Conservation (phyloP, 148 eudicot species). For the Nyssa sinensis region DNA sequence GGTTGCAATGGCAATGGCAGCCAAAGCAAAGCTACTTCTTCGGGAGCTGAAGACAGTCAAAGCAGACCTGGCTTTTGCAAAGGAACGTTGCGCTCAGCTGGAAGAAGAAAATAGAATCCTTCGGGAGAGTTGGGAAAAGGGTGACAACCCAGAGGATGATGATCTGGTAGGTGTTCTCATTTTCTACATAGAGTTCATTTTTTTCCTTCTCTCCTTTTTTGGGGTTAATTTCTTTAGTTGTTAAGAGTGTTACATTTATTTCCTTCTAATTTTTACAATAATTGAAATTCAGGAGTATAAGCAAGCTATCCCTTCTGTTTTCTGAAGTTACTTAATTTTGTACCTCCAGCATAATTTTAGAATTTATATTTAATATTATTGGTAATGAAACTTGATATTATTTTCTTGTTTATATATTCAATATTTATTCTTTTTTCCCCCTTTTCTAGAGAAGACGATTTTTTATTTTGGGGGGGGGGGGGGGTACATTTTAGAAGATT, state of each 20-base stretch:
- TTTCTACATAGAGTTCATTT: neutral
- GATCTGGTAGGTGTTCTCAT: conserved; percentile 50
- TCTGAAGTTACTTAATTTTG: neutral
- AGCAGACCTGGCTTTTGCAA: conserved; percentile 89
- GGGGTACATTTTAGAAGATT: too few species aligned
- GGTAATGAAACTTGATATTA: neutral
- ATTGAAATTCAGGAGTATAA: too few species aligned
- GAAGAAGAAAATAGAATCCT: conserved; percentile 80
- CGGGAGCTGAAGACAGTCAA: conserved; percentile 89
- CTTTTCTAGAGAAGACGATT: too few species aligned
- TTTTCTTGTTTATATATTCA: neutral
- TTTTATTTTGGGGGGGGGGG: too few species aligned
- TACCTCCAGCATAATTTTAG: neutral
- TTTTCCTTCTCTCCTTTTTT: neutral
- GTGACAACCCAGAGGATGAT: conserved; percentile 75
- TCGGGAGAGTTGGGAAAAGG: conserved; percentile 66
- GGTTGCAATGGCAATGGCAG: conserved; percentile 95
- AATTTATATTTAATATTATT: too few species aligned
- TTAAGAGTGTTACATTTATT: too few species aligned
- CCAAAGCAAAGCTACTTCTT: conserved; percentile 79
- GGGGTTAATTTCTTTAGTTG: too few species aligned
- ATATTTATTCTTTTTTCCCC: neutral
- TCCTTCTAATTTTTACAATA: neutral
- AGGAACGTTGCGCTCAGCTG: conserved; percentile 83
- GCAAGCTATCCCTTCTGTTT: neutral